phyloP scores from a whole-genome alignment of 2,329 filamentous ascomycete species.

The Venturia nashicola region DNA sequence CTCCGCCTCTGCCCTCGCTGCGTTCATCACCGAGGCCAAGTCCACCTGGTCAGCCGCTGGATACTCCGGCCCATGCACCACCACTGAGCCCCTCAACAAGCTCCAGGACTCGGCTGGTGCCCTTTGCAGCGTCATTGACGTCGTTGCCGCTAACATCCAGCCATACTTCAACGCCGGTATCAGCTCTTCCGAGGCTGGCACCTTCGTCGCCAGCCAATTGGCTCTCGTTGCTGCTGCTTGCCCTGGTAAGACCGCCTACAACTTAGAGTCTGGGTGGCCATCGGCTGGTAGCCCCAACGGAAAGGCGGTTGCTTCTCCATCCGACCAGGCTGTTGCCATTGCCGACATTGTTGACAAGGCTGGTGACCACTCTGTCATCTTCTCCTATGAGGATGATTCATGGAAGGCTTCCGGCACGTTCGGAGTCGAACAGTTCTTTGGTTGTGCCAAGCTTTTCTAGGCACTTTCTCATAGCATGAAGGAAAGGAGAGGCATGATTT shows the following conservation, averaged over 20 bases:
- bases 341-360: slow-evolving; percentile 52
- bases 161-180: slow-evolving; percentile 79
- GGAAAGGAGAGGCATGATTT: neutral
- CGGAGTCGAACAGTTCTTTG: slow-evolving; percentile 72
- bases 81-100: slow-evolving; percentile 71
- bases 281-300: slow-evolving; percentile 58
- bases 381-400: slow-evolving; percentile 65
- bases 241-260: slow-evolving; percentile 58
- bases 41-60: slow-evolving; percentile 47
- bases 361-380: slow-evolving; percentile 63
- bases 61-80: slow-evolving; percentile 67
- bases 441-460: slow-evolving; percentile 36
- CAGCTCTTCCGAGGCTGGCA: slow-evolving; percentile 52
- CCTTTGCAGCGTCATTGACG: slow-evolving; percentile 64
- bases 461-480: neutral
- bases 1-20: slow-evolving; percentile 49
- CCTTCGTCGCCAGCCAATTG: slow-evolving; percentile 65
- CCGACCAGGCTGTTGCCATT: slow-evolving; percentile 63
- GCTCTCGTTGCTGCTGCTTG: slow-evolving; percentile 59
- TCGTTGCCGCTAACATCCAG: slow-evolving; percentile 79
- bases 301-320: slow-evolving; percentile 50
- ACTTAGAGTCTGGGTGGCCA: slow-evolving; percentile 90
- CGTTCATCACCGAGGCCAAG: slow-evolving; percentile 59
- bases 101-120: slow-evolving; percentile 50
- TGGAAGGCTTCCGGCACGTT: slow-evolving; percentile 68